Evolutionary conservation across 164 flowering plant genomes (phyloP).

Genomic region (Warburgia ugandensis): DNA sequence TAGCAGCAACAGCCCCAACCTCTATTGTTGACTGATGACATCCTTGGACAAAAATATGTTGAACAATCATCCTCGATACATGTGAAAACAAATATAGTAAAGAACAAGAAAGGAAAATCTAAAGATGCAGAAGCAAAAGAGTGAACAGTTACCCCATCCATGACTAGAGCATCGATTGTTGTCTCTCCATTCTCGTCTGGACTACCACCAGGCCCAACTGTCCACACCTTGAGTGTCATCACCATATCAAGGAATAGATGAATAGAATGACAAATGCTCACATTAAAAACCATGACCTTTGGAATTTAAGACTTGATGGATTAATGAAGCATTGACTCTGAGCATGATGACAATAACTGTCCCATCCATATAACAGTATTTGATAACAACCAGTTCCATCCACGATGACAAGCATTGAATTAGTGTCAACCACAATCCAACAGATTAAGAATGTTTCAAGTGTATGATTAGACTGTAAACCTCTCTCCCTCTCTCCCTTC

Average conservation of each 20-base stretch:
- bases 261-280: no score
- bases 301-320: no score
- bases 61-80: background rate
- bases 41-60: slow-evolving; percentile 34
- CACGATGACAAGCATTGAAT: no score
- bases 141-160: slow-evolving; percentile 71
- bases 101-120: slow-evolving; percentile 1
- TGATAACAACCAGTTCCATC: no score
- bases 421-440: background rate
- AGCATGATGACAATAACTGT: no score
- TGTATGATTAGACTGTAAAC: no score
- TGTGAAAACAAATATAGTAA: background rate
- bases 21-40: slow-evolving; percentile 83
- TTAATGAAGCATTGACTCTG: background rate
- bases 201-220: slow-evolving; percentile 99
- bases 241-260: background rate
- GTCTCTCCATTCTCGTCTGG: slow-evolving; percentile 99
- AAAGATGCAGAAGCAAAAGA: background rate
- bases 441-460: background rate
- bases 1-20: slow-evolving; percentile 97
- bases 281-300: no score
- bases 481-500: no score
- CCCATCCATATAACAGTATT: no score
- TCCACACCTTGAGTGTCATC: slow-evolving; percentile 4
- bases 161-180: slow-evolving; percentile 87